Percentiles rank a stretch among this genome's conserved stretches.
These are phyloP conservation scores for Linnemannia exigua DNA, from an alignment of 192 early-diverging fungal species.

Conservation along the genomic window DNA sequence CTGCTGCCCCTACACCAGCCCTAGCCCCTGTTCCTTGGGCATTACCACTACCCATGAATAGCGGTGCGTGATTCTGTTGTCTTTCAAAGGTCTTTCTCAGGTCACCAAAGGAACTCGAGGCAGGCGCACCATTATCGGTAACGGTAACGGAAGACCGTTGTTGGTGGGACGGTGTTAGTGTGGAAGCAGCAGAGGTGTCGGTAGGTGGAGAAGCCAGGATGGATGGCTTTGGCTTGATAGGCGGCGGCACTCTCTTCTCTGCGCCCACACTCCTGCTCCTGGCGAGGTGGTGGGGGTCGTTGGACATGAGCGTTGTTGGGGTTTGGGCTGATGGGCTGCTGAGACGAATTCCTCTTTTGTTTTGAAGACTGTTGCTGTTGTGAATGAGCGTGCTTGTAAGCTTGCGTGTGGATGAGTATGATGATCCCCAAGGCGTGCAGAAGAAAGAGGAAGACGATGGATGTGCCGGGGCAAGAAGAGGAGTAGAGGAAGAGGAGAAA, in stretches of 20 bases:
- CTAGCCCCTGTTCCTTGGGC: not conserved
- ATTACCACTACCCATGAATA: slow-evolving; percentile 13
- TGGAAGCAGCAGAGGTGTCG: not conserved
- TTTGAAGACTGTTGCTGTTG: not conserved
- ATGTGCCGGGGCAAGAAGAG: not conserved
- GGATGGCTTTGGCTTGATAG: slow-evolving; percentile 41
- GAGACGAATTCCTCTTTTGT: no score
- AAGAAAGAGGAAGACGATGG: not conserved
- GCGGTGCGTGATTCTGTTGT: slow-evolving; percentile 28
- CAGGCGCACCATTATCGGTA: slow-evolving; percentile 15
- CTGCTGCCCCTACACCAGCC: not conserved
- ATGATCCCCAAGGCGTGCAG: not conserved
- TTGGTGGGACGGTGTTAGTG: slow-evolving; percentile 7
- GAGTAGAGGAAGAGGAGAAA: not conserved
- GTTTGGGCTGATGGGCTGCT: not conserved
- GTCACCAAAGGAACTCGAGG: slow-evolving; percentile 44
- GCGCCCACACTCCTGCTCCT: slow-evolving; percentile 33
- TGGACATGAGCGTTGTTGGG: not conserved
- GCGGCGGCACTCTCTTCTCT: slow-evolving; percentile 43
- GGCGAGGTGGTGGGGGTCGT: not conserved
- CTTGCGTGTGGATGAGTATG: not conserved
- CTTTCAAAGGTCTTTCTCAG: slow-evolving; percentile 44
- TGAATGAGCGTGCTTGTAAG: not conserved
- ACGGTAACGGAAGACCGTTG: slow-evolving; percentile 19
- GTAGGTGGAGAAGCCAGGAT: slow-evolving; percentile 22